Base-by-base conservation (phyloP, 139 green algal species). In the Chlorella sp. region DNA sequence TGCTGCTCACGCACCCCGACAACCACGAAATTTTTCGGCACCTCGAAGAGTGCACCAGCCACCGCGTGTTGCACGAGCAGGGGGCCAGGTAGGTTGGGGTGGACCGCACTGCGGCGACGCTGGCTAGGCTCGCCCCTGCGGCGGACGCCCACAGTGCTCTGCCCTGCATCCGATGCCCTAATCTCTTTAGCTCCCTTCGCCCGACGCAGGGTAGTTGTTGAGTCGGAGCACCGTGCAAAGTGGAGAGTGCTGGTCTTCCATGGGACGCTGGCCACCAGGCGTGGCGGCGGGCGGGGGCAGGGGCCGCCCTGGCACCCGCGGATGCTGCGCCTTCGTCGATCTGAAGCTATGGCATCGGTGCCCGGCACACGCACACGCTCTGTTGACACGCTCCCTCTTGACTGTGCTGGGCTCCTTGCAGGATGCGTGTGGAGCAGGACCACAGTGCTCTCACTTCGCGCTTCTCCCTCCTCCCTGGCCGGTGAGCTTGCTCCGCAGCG, bases 391-490 rank as follows among this genome's bases (percentile, higher is more conserved):
- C 17, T 8, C 19, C 12, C 51, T 59, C 19, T 23, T 8, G 19
- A 25, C 51, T n/a, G 51, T n/a, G 14, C 51, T 23, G 19, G 51
- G 19, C 51, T 25, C 19, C 56, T 9, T 50, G 61, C 61, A 68
- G 67, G 67, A 35, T 74, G 67, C 67, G 53, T 0, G 35, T 74
- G 7, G 48, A 74, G 48, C 67, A 74, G 50, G 67, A 74, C 50
- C 38, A n/a, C 25, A 0, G 25, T 33, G 67, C 48, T 3, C 48
- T 62, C 8, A 8, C 25, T 3, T 46, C 67, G 1, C 8, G 35
- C 35, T 74, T 74, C 36, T 0, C 33, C 35, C 67, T 74, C 19
- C 8, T 74, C 21, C 67, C 23, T 4, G 36, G 45, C 43, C 31
- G 66, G 45, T 73, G 31, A 23, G 53, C 29, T 7, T 8, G 11